phyloP scores from a whole-genome alignment of 352 stramenopile genomes.

The Pythium graminicola region DNA sequence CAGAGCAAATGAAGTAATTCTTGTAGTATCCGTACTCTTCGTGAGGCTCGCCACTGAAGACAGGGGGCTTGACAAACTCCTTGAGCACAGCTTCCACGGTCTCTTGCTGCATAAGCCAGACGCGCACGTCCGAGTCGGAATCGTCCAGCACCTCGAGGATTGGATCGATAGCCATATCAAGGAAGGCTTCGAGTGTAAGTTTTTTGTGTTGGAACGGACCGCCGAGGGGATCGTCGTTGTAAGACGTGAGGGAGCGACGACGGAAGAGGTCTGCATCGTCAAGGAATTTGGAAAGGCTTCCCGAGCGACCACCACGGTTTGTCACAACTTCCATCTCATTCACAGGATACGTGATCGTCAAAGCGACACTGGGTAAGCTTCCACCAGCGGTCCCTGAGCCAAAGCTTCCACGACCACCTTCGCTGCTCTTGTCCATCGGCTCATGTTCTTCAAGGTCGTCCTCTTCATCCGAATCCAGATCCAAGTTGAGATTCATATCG shows the following conservation, averaged over 20 bases:
- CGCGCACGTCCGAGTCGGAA: conserved; percentile 74
- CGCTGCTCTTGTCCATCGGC: conserved; percentile 16
- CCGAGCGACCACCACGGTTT: conserved; percentile 57
- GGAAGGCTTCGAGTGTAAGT: conserved; percentile 56
- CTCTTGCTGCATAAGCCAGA: conserved; percentile 75
- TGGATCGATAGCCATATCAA: conserved; percentile 80
- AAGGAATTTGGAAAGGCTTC: conserved; percentile 75
- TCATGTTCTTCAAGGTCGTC: conserved; percentile 17
- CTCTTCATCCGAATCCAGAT: conserved; percentile 16
- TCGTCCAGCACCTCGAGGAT: conserved; percentile 84
- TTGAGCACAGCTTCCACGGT: conserved; percentile 71
- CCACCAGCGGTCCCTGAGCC: not conserved
- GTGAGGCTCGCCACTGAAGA: conserved; percentile 66
- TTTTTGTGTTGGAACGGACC: conserved; percentile 47
- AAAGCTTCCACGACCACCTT: conserved; percentile 9
- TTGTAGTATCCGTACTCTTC: conserved; percentile 89
- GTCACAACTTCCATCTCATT: conserved; percentile 84
- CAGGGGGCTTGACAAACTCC: conserved; percentile 74
- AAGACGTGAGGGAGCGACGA: conserved; percentile 65
- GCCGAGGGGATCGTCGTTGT: conserved; percentile 59
- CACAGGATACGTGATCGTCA: conserved; percentile 68
- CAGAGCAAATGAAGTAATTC: conserved; percentile 82
- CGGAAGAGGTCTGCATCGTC: conserved; percentile 69
- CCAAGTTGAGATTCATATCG: conserved; percentile 3
- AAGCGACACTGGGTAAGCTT: conserved; percentile 29